Evolutionary conservation across 2,329 filamentous ascomycete species (phyloP), one percentile per base, ranked within the genome.

Genomic region (Calonectria fujianensis): DNA sequence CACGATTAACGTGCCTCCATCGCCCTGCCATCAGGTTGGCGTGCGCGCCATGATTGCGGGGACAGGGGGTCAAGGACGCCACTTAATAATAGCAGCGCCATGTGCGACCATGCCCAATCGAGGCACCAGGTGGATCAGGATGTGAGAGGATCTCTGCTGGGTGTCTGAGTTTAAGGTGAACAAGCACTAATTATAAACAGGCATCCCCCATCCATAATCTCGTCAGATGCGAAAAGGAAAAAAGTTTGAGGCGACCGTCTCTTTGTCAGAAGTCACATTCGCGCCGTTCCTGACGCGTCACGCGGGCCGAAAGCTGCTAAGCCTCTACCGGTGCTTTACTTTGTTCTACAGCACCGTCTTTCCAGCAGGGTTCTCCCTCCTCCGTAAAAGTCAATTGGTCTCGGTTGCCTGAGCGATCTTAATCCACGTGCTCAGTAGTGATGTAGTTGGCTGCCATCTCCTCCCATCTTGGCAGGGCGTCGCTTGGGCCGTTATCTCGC

Each of bases 161-260:
- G 24, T 61, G 57, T 61, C 35, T 41, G 57, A 61, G 57, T 41
- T 61, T 41, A 61, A 61, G 57, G 35, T 24, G 24, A 61, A 61
- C 57, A 61, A 61, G 57, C 57, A 61, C 57, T 41, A 61, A 41
- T 27, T 61, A 41, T 61, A 27, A 61, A 5, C 57, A 61, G 57
- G 35, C 57, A 61, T 61, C 57, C 35, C 54, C 57, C 14, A 27
- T 16, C 35, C 18, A 29, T 31, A 54, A 54, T 35, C 18, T 61
- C 57, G 16, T 41, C 35, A 10, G 35, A 39, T 16, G 20, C n/a
- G 24, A 24, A 24, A 24, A 24, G 24, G 24, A 24, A 61, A 39
- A 27, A 32, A n/a, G 16, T 6, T 45, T n/a, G 41, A 24, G 31
- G 20, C 54, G 18, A 10, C n/a, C 31, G 27, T 13, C 24, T 52